Evolutionary conservation across 2,329 filamentous ascomycete genomes (phyloP).

Genomic region (Fusarium sacchari): DNA sequence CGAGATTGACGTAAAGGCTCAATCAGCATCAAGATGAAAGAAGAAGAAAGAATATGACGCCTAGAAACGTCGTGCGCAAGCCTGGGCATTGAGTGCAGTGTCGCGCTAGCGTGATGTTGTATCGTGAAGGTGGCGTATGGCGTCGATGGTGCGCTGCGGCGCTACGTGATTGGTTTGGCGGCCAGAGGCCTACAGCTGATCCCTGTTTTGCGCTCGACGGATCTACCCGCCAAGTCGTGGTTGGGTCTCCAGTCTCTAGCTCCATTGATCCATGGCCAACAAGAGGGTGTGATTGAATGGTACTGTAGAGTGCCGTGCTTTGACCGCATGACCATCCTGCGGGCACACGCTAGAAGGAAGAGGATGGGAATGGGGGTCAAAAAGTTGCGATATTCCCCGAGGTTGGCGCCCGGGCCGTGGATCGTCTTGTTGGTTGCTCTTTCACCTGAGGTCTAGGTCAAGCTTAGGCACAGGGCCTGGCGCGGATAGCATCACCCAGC

Average conservation of each 20-base stretch:
- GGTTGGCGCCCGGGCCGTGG: conserved; percentile 7
- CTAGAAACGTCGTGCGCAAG: conserved; percentile 30
- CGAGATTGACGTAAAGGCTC: conserved; percentile 27
- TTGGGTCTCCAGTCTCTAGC: conserved; percentile 30
- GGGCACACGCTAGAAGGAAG: conserved; percentile 15
- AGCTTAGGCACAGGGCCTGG: conserved; percentile 9
- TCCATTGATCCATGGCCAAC: conserved; percentile 20
- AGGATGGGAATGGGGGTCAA: conserved; percentile 13
- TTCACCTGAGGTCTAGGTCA: not conserved
- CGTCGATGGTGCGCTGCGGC: conserved; percentile 6
- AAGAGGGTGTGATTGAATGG: conserved; percentile 21
- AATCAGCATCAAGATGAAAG: not conserved
- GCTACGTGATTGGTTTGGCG: conserved; percentile 11
- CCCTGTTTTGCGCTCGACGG: conserved; percentile 37
- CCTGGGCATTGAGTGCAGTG: not conserved
- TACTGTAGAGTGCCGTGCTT: conserved; percentile 31
- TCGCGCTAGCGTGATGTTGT: not conserved
- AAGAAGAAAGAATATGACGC: conserved; percentile 20
- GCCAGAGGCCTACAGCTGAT: conserved; percentile 13
- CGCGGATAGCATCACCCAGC: conserved; percentile 22
- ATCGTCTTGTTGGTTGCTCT: conserved; percentile 1
- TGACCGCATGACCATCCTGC: conserved; percentile 39
- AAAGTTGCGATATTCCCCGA: conserved; percentile 26
- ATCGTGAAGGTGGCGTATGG: conserved; percentile 15
- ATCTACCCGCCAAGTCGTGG: conserved; percentile 43